These are phyloP conservation scores for Dicorynia guianensis DNA, from an alignment of 306 rosid genomes.

Conservation along the genomic window DNA sequence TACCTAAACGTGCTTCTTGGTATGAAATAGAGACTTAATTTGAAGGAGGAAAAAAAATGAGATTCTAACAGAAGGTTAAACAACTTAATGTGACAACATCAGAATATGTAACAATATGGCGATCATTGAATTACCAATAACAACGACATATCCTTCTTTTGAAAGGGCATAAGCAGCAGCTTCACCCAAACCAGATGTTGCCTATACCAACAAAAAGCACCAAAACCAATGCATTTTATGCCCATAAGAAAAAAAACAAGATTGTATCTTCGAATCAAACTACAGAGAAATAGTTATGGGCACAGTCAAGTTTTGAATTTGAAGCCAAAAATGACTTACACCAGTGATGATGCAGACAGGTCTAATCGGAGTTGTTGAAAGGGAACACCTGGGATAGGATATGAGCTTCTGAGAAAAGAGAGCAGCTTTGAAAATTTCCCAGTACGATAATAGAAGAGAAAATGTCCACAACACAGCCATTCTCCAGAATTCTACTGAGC, in stretches of 20 bases:
- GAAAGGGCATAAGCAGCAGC: conserved; percentile 79
- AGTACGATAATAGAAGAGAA: conserved; percentile 55
- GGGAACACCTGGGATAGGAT: conserved; percentile 50
- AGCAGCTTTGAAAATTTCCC: conserved; percentile 43
- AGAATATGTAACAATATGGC: background rate
- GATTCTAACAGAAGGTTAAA: background rate
- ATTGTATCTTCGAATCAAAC: background rate
- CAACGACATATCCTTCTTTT: conserved; percentile 70
- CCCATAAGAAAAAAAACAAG: conserved; percentile 11
- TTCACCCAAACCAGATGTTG: conserved; percentile 91
- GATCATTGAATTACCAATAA: conserved; percentile 58
- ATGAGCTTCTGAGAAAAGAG: conserved; percentile 38
- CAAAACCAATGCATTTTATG: background rate
- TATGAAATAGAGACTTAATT: too few species aligned
- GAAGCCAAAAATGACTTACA: conserved; percentile 47
- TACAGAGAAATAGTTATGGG: background rate
- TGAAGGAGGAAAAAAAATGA: background rate
- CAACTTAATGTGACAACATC: conserved; percentile 5
- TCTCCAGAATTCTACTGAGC: conserved; percentile 67
- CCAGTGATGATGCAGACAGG: conserved; percentile 90
- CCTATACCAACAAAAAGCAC: conserved; percentile 51
- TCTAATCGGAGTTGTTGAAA: conserved; percentile 33
- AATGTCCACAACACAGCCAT: conserved; percentile 73
- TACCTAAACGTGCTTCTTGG: background rate
- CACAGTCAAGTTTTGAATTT: background rate